Base-by-base conservation (phyloP, 768 basidiomycete species). In the Coprinopsis strossmayeri region DNA sequence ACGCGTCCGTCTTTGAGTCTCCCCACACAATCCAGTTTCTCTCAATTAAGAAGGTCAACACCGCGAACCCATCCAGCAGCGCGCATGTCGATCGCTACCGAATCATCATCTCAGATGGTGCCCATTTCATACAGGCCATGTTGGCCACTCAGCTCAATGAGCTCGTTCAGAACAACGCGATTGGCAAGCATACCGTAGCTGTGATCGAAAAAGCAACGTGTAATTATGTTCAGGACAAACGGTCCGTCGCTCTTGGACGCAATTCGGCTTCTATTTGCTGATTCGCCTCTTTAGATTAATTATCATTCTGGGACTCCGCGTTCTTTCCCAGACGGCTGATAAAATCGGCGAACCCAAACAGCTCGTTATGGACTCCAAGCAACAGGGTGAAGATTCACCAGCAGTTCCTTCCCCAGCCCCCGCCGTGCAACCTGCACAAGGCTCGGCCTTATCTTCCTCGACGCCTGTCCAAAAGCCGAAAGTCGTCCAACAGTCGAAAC, bases 21-120 rank as follows among this genome's bases (percentile, higher is more conserved):
- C 60, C 67, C 26, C 75, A 79, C 56, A 76, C 78, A 15, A 68
- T 96, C 0, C 94, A 97, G 59, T 67, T 94, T 38, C 77, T 97
- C 41, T 87, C 82, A 34, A 78, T 92, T 54, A 95, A 91, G 67
- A 82, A 82, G 61, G 84, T 96, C 34, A 69, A 66, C 12, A 67
- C 58, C 37, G 57, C 69, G 4, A 59, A 64, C 41, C 61, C 62
- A 7, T 55, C 61, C n/a, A 60, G 53, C 18, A 51, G 57, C 10
- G 63, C 45, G 5, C 24, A 65, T 38, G 54, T 72, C 38, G 84
- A 87, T 59, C 72, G 85, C 49, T 82, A 78, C 64, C 77, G 91
- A 52, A 74, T 95, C 51, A 90, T 97, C 64, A 70, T 97, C 34
- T 95, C 92, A 0, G 95, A 98, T 65, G 93, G 95, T 34, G 71